phyloP scores from a whole-genome alignment of 2,329 filamentous ascomycete species.

The Fusarium sterilihyphosum region DNA sequence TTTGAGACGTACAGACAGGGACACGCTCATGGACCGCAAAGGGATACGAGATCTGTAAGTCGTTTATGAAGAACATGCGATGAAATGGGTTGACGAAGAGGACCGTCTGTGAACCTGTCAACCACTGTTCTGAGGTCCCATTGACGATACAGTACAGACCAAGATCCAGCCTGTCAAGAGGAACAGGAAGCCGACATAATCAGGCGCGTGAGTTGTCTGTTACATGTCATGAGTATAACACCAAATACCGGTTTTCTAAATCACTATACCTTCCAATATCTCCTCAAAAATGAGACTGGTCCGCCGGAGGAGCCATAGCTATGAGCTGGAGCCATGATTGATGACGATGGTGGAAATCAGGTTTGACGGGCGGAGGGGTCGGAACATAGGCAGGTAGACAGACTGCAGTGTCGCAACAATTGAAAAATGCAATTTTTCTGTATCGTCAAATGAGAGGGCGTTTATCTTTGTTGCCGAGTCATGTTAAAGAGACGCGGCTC shows the following conservation, averaged over 20 bases:
- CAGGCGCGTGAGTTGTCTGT: constrained; percentile 84
- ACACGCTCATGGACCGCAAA: constrained; percentile 88
- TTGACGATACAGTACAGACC: constrained; percentile 51
- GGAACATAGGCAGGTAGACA: constrained; percentile 19
- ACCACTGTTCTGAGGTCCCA: neutral
- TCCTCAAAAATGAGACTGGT: constrained; percentile 46
- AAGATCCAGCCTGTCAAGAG: constrained; percentile 75
- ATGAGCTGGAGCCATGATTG: constrained; percentile 42
- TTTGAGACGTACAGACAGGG: constrained; percentile 68
- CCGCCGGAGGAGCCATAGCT: constrained; percentile 27
- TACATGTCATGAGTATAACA: neutral
- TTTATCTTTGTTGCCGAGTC: neutral
- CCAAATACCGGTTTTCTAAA: no score
- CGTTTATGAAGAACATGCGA: constrained; percentile 90
- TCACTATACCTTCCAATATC: constrained; percentile 59
- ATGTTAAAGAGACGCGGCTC: neutral
- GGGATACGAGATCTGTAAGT: constrained; percentile 85
- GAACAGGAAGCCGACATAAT: constrained; percentile 82
- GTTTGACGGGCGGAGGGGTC: constrained; percentile 8
- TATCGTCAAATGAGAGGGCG: neutral
- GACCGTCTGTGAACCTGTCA: constrained; percentile 39
- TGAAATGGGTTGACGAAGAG: constrained; percentile 81
- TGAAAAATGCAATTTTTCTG: neutral
- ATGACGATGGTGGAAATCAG: neutral
- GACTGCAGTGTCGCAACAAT: neutral